A percentile compares a stretch with the other conserved stretches of the same genome.
Evolutionary conservation across 73 alveolate species (phyloP).

Genomic region (Symbiodinium pilosum): DNA sequence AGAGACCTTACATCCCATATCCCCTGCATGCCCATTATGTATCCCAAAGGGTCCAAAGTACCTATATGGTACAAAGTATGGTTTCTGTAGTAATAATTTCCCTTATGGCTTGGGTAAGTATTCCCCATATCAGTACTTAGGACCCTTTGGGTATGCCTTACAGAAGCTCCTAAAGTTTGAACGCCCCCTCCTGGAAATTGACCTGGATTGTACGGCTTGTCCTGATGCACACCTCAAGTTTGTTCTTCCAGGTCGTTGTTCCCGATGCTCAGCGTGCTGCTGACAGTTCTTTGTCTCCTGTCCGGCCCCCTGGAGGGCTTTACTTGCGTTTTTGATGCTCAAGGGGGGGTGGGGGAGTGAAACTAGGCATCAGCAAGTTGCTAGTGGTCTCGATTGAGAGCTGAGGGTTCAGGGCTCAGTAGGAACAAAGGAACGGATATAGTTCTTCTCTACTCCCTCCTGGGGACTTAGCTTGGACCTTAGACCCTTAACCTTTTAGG

Average conservation of each 20-base stretch:
- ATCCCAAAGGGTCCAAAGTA: neutral
- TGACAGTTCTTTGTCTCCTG: conserved; percentile 71
- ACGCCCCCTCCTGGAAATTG: neutral
- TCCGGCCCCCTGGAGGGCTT: neutral
- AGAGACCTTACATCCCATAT: too few species aligned
- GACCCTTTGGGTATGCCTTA: too few species aligned
- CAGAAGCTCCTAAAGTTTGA: neutral
- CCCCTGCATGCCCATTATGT: too few species aligned
- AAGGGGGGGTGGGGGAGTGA: neutral
- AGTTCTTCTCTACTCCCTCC: too few species aligned
- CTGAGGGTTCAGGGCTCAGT: neutral
- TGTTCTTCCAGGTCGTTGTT: conserved; percentile 43
- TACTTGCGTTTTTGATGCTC: neutral
- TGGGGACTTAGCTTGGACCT: too few species aligned
- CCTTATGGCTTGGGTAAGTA: neutral
- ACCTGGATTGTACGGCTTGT: too few species aligned
- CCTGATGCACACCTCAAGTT: neutral
- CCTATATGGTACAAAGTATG: neutral
- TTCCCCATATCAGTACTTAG: too few species aligned
- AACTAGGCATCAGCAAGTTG: neutral
- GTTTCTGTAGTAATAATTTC: neutral
- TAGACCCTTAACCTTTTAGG: too few species aligned
- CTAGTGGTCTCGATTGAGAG: neutral
- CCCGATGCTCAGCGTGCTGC: conserved; percentile 67
- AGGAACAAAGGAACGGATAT: too few species aligned